phyloP scores from a whole-genome alignment of 1,139 yeast genomes.

The Suhomyces atakaporum region DNA sequence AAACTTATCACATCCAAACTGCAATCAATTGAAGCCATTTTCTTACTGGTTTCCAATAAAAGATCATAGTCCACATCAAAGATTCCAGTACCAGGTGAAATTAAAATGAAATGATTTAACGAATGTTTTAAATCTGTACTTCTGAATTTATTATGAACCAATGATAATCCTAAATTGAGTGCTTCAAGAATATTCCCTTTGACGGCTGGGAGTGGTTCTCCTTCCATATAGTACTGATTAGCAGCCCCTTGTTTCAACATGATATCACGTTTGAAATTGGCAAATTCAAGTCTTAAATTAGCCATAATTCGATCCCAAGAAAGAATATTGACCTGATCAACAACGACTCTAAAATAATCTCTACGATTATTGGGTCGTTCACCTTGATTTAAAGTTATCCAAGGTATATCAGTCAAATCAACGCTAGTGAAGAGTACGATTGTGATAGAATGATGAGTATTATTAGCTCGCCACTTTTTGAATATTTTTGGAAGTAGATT shows the following conservation, averaged over 20 bases:
- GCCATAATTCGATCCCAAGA: constrained; percentile 94
- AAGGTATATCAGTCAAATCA: constrained; percentile 61
- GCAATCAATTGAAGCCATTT: constrained; percentile 74
- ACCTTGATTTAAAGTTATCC: constrained; percentile 64
- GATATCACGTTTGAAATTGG: constrained; percentile 74
- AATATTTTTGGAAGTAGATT: constrained; percentile 88
- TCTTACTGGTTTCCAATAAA: constrained; percentile 71
- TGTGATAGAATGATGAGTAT: constrained; percentile 88
- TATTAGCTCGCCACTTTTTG: constrained; percentile 81
- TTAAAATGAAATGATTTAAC: constrained; percentile 77
- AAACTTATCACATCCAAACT: constrained; percentile 88
- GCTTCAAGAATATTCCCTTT: constrained; percentile 91
- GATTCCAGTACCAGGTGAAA: constrained; percentile 91
- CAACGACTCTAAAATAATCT: constrained; percentile 91
- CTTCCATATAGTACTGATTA: constrained; percentile 46
- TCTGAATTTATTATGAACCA: constrained; percentile 76
- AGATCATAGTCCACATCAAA: constrained; percentile 88
- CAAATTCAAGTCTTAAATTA: constrained; percentile 78
- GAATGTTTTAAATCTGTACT: constrained; percentile 89
- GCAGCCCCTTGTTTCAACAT: constrained; percentile 48
- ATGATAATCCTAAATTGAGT: constrained; percentile 76
- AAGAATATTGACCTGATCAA: constrained; percentile 86
- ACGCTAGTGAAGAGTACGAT: constrained; percentile 86
- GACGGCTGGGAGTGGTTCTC: constrained; percentile 75
- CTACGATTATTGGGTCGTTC: constrained; percentile 67